phyloP scores from a whole-genome alignment of 495 filamentous ascomycete genomes.

The Aspergillus heteromorphus region DNA sequence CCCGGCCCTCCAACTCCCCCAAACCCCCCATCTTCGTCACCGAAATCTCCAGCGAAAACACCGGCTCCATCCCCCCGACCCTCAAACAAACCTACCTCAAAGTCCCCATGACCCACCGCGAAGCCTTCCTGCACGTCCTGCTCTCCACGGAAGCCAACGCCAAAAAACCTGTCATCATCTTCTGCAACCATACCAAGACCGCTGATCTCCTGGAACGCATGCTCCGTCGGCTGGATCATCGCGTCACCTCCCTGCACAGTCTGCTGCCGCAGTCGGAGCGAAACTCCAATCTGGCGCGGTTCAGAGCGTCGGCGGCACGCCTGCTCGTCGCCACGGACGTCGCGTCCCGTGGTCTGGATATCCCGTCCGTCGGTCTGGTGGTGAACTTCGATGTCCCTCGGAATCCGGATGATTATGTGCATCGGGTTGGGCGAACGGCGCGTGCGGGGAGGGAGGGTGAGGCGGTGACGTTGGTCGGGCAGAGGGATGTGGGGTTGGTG shows the following conservation, averaged over 20 bases:
- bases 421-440: slow-evolving; percentile 91
- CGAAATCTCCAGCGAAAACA: slow-evolving; percentile 71
- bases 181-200: slow-evolving; percentile 87
- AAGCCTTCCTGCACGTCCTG: slow-evolving; percentile 89
- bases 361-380: slow-evolving; percentile 84
- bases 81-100: slow-evolving; percentile 81
- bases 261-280: slow-evolving; percentile 76
- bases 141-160: slow-evolving; percentile 73
- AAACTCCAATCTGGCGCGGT: slow-evolving; percentile 79
- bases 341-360: slow-evolving; percentile 91
- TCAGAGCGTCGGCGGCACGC: slow-evolving; percentile 84
- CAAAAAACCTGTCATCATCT: slow-evolving; percentile 76
- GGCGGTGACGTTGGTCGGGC: slow-evolving; percentile 83
- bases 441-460: slow-evolving; percentile 80
- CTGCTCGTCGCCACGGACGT: slow-evolving; percentile 95
- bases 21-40: slow-evolving; percentile 79
- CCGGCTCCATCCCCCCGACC: slow-evolving; percentile 66
- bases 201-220: slow-evolving; percentile 83
- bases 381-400: slow-evolving; percentile 94
- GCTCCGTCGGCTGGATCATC: slow-evolving; percentile 76
- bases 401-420: slow-evolving; percentile 95
- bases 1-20: slow-evolving; percentile 53
- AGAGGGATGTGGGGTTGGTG: slow-evolving; percentile 82
- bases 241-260: slow-evolving; percentile 87
- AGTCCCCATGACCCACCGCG: slow-evolving; percentile 80